Evolutionary conservation across 208 protist genomes (phyloP).

Genomic region (Trypanosoma theileri): DNA sequence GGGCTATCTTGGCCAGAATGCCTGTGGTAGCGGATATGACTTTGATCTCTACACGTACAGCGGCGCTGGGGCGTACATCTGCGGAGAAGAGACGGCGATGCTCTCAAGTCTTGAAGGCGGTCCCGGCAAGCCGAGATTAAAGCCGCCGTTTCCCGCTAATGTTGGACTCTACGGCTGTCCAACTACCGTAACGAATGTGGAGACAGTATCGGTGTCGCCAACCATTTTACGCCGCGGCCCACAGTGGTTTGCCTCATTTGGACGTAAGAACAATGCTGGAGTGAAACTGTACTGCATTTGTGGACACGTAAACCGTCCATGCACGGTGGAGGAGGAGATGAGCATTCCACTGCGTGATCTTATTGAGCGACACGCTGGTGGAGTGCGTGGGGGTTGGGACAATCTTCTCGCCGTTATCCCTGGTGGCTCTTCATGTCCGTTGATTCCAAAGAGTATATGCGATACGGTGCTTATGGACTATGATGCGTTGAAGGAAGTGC

Average conservation of each 20-base stretch:
- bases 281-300: conserved; percentile 98
- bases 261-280: conserved; percentile 96
- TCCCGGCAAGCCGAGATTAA: conserved; percentile 96
- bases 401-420: conserved; percentile 98
- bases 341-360: conserved; percentile 97
- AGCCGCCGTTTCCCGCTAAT: conserved; percentile 99
- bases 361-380: conserved; percentile 96
- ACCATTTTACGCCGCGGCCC: conserved; percentile 94
- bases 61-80: conserved; percentile 99
- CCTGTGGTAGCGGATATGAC: conserved; percentile 96
- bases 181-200: conserved; percentile 99
- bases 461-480: conserved; percentile 98
- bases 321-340: conserved; percentile 99
- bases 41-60: conserved; percentile 98
- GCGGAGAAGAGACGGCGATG: conserved; percentile 98
- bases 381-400: conserved; percentile 98
- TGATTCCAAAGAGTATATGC: conserved; percentile 95
- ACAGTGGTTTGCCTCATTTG: conserved; percentile 96
- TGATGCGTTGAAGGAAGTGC: conserved; percentile 92
- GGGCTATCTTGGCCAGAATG: conserved; percentile 97
- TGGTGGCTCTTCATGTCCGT: conserved; percentile 96
- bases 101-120: conserved; percentile 97
- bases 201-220: conserved; percentile 97
- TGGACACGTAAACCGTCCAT: conserved; percentile 98
- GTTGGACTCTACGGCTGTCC: conserved; percentile 98